Conservation (phyloP, 1,284 basidiomycete species). For the Vanrija sp. region DNA sequence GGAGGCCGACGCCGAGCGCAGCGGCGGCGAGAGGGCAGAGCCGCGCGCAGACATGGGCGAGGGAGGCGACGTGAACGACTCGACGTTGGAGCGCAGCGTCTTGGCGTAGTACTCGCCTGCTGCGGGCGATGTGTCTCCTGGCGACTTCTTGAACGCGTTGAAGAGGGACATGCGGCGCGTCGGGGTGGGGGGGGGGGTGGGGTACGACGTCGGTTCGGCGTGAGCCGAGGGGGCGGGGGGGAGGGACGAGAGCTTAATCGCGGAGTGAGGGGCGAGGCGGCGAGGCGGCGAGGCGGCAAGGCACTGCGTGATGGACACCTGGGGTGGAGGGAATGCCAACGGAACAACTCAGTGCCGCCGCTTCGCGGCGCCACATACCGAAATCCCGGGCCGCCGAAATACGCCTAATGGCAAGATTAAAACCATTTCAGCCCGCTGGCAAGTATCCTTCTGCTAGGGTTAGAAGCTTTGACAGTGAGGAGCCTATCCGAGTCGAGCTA, state of each 20-base stretch:
- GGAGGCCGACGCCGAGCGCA: neutral
- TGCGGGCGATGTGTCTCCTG: neutral
- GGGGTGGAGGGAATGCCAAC: too few relatives aligned
- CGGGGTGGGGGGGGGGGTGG: neutral
- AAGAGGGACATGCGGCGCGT: constrained; percentile 1
- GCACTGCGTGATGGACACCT: too few relatives aligned
- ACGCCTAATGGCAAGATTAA: too few relatives aligned
- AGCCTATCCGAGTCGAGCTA: constrained; percentile 13
- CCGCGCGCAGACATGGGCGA: neutral
- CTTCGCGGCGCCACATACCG: too few relatives aligned
- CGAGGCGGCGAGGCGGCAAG: too few relatives aligned
- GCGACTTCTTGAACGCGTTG: neutral
- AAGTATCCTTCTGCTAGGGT: constrained; percentile 15
- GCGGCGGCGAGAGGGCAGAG: neutral
- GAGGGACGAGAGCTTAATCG: too few relatives aligned
- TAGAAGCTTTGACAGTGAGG: constrained; percentile 14
- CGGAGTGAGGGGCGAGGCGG: too few relatives aligned
- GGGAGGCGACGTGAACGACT: neutral
- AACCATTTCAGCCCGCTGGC: neutral
- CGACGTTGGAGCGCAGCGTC: constrained; percentile 8
- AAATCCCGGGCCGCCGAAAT: too few relatives aligned
- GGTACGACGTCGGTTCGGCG: neutral
- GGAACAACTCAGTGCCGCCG: too few relatives aligned
- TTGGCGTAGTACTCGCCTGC: constrained; percentile 10
- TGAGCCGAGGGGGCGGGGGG: neutral